Evolutionary conservation across 805 yeast species (phyloP).

Genomic region (Starmerella roubikii): DNA sequence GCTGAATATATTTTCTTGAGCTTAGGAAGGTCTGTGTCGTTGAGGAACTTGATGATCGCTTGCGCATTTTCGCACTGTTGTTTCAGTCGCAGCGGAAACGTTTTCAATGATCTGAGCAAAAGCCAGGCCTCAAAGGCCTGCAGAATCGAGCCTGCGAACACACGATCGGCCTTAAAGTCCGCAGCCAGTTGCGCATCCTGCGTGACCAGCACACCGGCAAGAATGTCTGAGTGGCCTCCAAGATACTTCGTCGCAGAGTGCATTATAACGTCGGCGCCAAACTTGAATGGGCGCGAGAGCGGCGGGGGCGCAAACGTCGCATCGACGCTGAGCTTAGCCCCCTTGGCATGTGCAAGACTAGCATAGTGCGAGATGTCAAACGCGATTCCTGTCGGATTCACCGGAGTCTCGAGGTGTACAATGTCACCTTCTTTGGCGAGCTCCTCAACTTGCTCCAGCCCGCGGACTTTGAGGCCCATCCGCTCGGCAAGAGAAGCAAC

Average conservation of each 20-base stretch:
- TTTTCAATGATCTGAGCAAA: conserved; percentile 64
- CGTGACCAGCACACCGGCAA: conserved; percentile 68
- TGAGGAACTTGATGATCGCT: conserved; percentile 46
- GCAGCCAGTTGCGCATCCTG: conserved; percentile 50
- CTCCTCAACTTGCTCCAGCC: conserved; percentile 27
- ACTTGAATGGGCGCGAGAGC: conserved; percentile 61
- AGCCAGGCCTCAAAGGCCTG: conserved; percentile 66
- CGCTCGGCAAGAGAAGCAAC: conserved; percentile 50
- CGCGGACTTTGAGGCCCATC: conserved; percentile 33
- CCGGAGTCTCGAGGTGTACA: conserved; percentile 59
- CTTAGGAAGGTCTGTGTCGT: conserved; percentile 35
- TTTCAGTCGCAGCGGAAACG: conserved; percentile 56
- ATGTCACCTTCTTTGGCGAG: conserved; percentile 55
- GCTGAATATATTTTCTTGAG: conserved; percentile 52
- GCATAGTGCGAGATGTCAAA: conserved; percentile 52
- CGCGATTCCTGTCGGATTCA: conserved; percentile 66
- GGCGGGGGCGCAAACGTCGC: conserved; percentile 95
- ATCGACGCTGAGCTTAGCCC: conserved; percentile 68
- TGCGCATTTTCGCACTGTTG: conserved; percentile 54
- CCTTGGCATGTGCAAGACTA: conserved; percentile 56
- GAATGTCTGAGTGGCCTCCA: conserved; percentile 85
- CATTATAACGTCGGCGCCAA: conserved; percentile 74
- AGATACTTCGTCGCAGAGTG: conserved; percentile 89
- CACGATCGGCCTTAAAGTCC: conserved; percentile 46
- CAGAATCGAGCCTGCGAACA: conserved; percentile 62